A percentile compares a stretch with the other conserved stretches of the same genome.
Evolutionary conservation across 768 basidiomycete species (phyloP).

Genomic region (Lentinus tigrinus): DNA sequence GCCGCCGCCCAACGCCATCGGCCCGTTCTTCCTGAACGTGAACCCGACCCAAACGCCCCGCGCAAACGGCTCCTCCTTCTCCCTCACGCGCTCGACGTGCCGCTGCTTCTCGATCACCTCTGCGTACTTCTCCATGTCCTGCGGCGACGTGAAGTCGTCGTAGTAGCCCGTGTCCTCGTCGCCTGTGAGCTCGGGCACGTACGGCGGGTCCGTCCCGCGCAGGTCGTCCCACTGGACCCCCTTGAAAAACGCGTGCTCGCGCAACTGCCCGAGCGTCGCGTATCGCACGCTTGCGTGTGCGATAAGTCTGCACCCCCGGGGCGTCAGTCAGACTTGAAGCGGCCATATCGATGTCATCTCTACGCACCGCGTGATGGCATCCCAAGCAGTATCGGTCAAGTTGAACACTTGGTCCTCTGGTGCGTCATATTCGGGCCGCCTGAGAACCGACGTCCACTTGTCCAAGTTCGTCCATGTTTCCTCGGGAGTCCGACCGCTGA

Average conservation of each 20-base stretch:
- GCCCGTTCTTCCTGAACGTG: constrained; percentile 87
- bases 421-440: constrained; percentile 93
- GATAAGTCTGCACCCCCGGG: constrained; percentile 67
- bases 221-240: constrained; percentile 76
- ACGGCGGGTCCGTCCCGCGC: constrained; percentile 76
- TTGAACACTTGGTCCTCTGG: constrained; percentile 98
- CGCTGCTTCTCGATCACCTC: constrained; percentile 96
- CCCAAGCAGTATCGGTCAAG: constrained; percentile 90
- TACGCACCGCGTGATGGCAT: constrained; percentile 79
- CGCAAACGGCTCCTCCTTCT: constrained; percentile 72
- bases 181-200: constrained; percentile 91
- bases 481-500: constrained; percentile 92
- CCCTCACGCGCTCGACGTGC: constrained; percentile 89
- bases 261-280: constrained; percentile 69
- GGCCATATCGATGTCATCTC: too few species aligned
- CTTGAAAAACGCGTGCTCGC: constrained; percentile 80
- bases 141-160: constrained; percentile 82
- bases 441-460: constrained; percentile 92
- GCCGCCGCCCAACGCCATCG: constrained; percentile 38
- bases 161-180: constrained; percentile 96
- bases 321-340: background rate
- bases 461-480: constrained; percentile 99
- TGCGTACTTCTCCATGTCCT: constrained; percentile 99
- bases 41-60: constrained; percentile 91
- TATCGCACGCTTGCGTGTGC: constrained; percentile 82